These are phyloP conservation scores for Nakaseomyces nivariensis DNA, from an alignment of 1,139 yeast genomes.

Conservation along the genomic window DNA sequence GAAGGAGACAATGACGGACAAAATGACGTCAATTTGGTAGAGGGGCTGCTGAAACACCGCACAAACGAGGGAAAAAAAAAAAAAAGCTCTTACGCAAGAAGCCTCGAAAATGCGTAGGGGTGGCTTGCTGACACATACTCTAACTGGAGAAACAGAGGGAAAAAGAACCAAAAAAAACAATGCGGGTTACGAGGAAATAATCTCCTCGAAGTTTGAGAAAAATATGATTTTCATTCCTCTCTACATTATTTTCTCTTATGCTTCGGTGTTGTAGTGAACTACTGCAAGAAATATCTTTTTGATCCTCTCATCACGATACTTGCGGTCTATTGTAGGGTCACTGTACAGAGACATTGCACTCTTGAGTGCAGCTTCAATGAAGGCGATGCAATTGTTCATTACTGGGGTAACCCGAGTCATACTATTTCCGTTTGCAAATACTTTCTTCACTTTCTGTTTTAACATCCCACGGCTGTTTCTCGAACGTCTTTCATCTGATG, in stretches of 20 bases:
- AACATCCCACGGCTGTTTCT: slow-evolving; percentile 5
- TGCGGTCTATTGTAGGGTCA: slow-evolving; percentile 9
- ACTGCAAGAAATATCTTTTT: slow-evolving; percentile 1
- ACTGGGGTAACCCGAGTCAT: slow-evolving; percentile 17
- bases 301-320: slow-evolving; percentile 5
- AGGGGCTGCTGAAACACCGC: background rate
- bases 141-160: too few relatives aligned
- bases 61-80: background rate
- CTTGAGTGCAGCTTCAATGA: slow-evolving; percentile 17
- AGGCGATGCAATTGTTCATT: slow-evolving; percentile 16
- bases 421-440: slow-evolving; percentile 24
- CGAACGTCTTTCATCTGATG: background rate
- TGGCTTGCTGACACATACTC: too few relatives aligned
- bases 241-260: background rate
- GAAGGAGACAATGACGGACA: background rate
- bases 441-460: slow-evolving; percentile 22
- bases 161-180: too few relatives aligned
- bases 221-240: too few relatives aligned
- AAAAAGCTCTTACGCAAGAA: too few relatives aligned
- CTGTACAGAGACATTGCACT: slow-evolving; percentile 18
- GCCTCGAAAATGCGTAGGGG: too few relatives aligned
- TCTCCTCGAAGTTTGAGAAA: too few relatives aligned
- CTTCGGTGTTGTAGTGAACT: background rate
- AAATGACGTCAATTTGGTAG: background rate
- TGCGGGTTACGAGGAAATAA: too few relatives aligned